Percentiles rank a stretch among this genome's conserved stretches.
Evolutionary conservation across 352 stramenopile species (phyloP).

Genomic region (Globisporangium cylindrosporum): DNA sequence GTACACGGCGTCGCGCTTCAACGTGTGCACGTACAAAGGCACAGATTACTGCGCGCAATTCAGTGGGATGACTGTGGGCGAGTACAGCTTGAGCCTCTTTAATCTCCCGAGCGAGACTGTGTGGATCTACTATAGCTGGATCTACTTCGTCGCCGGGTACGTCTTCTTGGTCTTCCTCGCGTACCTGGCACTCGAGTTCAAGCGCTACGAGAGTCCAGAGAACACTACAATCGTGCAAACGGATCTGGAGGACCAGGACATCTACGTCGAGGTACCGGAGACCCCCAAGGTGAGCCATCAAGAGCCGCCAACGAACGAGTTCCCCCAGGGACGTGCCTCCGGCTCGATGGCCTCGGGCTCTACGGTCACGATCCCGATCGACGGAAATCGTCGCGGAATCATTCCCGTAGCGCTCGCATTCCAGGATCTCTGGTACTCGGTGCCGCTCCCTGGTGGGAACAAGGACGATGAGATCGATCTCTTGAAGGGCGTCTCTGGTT

Average conservation of each 20-base stretch:
- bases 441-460: slow-evolving; percentile 38
- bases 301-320: not conserved
- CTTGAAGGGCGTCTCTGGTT: slow-evolving; percentile 77
- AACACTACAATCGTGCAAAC: slow-evolving; percentile 39
- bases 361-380: slow-evolving; percentile 17
- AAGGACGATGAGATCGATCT: slow-evolving; percentile 60
- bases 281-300: slow-evolving; percentile 12
- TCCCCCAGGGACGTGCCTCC: slow-evolving; percentile 4
- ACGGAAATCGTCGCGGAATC: slow-evolving; percentile 8
- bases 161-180: slow-evolving; percentile 39
- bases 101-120: slow-evolving; percentile 38
- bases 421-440: slow-evolving; percentile 54
- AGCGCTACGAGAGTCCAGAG: slow-evolving; percentile 45
- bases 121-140: slow-evolving; percentile 62
- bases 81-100: slow-evolving; percentile 51
- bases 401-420: slow-evolving; percentile 49
- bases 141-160: slow-evolving; percentile 50
- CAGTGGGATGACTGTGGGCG: slow-evolving; percentile 29
- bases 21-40: slow-evolving; percentile 42
- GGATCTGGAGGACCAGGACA: slow-evolving; percentile 24
- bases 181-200: slow-evolving; percentile 47
- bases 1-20: slow-evolving; percentile 42
- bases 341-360: slow-evolving; percentile 7
- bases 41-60: slow-evolving; percentile 51
- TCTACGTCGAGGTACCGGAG: slow-evolving; percentile 8